A percentile compares a stretch with the other conserved stretches of the same genome.
Conservation (phyloP, 768 basidiomycete genomes). For the Hypholoma fasciculare region DNA sequence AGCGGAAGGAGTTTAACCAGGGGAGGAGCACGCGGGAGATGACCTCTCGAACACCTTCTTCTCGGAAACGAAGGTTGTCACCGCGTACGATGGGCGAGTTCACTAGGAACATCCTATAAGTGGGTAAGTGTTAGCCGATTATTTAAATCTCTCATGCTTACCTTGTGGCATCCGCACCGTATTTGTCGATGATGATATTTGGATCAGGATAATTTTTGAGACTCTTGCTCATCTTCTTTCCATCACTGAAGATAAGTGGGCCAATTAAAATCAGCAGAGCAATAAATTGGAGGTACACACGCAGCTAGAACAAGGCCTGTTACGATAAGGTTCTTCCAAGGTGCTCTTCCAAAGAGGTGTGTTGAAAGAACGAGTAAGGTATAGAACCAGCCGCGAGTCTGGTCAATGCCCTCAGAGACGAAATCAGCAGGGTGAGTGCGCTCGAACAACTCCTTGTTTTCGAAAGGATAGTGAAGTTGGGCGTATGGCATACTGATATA, state of each 20-base stretch:
- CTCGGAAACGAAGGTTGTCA: constrained; percentile 96
- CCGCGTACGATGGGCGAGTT: constrained; percentile 98
- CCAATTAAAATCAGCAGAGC: not conserved
- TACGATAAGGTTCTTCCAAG: constrained; percentile 98
- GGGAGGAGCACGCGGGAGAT: constrained; percentile 95
- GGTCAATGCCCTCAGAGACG: constrained; percentile 97
- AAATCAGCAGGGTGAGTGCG: constrained; percentile 92
- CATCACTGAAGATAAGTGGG: constrained; percentile 57
- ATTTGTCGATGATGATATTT: constrained; percentile 82
- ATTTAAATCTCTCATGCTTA: constrained; percentile 26
- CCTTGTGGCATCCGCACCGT: constrained; percentile 96
- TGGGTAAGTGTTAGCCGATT: not conserved
- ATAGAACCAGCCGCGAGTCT: constrained; percentile 99
- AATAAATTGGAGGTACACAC: constrained; percentile 44
- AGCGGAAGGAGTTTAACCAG: constrained; percentile 98
- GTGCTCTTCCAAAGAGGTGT: constrained; percentile 89
- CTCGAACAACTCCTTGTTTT: constrained; percentile 90
- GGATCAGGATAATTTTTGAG: constrained; percentile 97
- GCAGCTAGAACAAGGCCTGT: constrained; percentile 94
- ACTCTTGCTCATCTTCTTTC: constrained; percentile 99
- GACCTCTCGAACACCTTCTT: constrained; percentile 97
- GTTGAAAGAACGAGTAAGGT: constrained; percentile 95
- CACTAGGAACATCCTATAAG: constrained; percentile 88
- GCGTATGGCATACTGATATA: constrained; percentile 92
- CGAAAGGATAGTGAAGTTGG: constrained; percentile 96